Evolutionary conservation across 345 rosid genomes (phyloP).

Genomic region (Camelina laxa): DNA sequence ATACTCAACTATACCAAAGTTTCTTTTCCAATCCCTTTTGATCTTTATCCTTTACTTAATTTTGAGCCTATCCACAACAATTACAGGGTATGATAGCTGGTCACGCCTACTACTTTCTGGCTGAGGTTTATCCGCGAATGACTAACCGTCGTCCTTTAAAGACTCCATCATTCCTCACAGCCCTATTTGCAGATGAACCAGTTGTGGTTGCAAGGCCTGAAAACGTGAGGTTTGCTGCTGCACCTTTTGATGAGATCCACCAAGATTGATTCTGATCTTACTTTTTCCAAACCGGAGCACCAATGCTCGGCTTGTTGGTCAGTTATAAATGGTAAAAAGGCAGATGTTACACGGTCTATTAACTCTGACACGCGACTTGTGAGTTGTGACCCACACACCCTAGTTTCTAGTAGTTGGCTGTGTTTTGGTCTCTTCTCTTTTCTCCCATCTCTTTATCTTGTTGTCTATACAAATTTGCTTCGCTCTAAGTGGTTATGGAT

Average conservation of each 20-base stretch:
- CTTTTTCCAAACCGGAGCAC: background rate
- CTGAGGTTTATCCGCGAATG: conserved; percentile 93
- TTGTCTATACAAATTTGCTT: conserved; percentile 37
- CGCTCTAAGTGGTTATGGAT: conserved; percentile 16
- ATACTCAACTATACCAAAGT: conserved; percentile 11
- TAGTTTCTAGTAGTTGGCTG: conserved; percentile 36
- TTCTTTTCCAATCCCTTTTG: background rate
- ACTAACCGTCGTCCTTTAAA: conserved; percentile 82
- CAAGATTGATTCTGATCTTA: conserved; percentile 51
- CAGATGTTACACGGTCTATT: conserved; percentile 19
- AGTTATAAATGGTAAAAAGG: conserved; percentile 15
- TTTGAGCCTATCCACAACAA: conserved; percentile 2
- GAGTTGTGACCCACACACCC: conserved; percentile 6
- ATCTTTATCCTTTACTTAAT: background rate
- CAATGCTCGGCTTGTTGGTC: conserved; percentile 6
- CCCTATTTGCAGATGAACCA: conserved; percentile 84
- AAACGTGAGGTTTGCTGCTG: conserved; percentile 81
- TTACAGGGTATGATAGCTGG: conserved; percentile 99
- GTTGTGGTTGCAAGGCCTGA: conserved; percentile 81
- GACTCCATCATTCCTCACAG: conserved; percentile 84
- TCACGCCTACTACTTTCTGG: conserved; percentile 96
- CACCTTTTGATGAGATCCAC: conserved; percentile 70
- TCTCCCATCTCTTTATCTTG: background rate
- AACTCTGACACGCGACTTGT: conserved; percentile 26
- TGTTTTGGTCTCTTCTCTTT: conserved; percentile 6